Evolutionary conservation across 148 eudicot genomes (phyloP), one percentile per base, ranked within the genome.

Genomic region (Chenopodium formosanum): DNA sequence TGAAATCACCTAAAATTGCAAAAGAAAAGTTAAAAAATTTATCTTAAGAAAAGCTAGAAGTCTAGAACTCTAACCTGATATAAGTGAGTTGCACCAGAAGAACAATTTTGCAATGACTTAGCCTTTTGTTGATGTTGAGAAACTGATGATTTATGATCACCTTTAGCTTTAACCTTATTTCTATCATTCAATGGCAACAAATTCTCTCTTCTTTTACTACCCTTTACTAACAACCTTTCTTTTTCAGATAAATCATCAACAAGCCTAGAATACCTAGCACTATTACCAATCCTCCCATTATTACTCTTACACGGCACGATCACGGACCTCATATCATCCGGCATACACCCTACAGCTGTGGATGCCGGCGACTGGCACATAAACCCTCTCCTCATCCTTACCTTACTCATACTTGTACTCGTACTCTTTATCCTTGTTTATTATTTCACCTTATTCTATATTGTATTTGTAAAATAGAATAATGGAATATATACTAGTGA

Each of bases 291-390:
- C 44, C 52, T 22, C 11, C 50, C 74, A 69, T 69, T 44, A 20
- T 13, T 32, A 1, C 34, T 22, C 75, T 67, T 50, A 19, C 75
- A 12, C 9, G 81, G 91, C 75, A 86, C 89, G 37, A 91, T 82
- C 14, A 90, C 88, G 0, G 92, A 85, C 78, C 80, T 76, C 17
- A 74, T 23, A 70, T 90, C 90, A 10, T 70, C 76, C 19, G 83
- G 71, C 83, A 86, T 78, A 83, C 92, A 90, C 70, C 31, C 60
- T 1, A 80, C 83, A 12, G 86, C 87, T 2, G 88, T 88, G 0
- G 87, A 78, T 25, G 79, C 88, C 22, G 81, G 82, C 27, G 90
- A 82, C 70, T 84, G 90, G 86, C 95, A 92, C 93, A 92, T 89
- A 82, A 90, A 90, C 2, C 93, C 93, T 78, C 90, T 84, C 87